Evolutionary conservation across 805 yeast species (phyloP), one percentile per base, ranked within the genome.

Genomic region (Dipodascus geniculatus): DNA sequence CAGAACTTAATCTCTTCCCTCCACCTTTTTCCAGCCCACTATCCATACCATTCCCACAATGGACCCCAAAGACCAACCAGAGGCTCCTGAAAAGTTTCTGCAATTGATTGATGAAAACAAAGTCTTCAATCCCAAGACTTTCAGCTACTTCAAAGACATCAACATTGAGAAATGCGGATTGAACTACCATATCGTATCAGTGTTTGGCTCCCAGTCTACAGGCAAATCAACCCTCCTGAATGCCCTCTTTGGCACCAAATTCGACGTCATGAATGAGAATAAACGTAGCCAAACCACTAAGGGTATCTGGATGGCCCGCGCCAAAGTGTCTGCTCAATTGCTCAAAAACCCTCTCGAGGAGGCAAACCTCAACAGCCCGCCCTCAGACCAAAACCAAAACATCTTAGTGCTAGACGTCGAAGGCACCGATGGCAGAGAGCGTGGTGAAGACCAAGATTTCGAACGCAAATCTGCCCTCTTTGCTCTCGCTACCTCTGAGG

Each of bases 371-470:
- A n/a, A n/a, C n/a, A n/a, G n/a, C n/a, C n/a, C 48, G 22, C 16
- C 22, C 16, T 6, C 22, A 11, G 55, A 58, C 22, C 60, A 49
- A 47, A 42, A 56, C 22, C 56, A 60, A 3, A 74, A 80, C 57
- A 73, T 88, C 9, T 76, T 87, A 57, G 95, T 93, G 1, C 78
- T 93, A 77, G 99, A 93, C 65, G 98, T 93, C n/a, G 99, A 93
- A 70, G 99, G 99, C 50, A 90, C 97, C 0, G 99, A 93, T 71
- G 98, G 99, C 50, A 78, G 96, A 56, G 99, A 93, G 70, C 79
- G 97, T 54, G 98, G 98, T 23, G 99, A 93, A 63, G 98, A 93
- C 68, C 97, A 93, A 69, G 99, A 93, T 69, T 93, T 93, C 68
- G 99, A 93, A 69, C 79, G 99, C 55, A 93, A 93, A 61, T 90